Percentiles rank a stretch among this genome's conserved stretches.
phyloP scores from a whole-genome alignment of 1,284 basidiomycete species.

The Laetiporus sulphureus region DNA sequence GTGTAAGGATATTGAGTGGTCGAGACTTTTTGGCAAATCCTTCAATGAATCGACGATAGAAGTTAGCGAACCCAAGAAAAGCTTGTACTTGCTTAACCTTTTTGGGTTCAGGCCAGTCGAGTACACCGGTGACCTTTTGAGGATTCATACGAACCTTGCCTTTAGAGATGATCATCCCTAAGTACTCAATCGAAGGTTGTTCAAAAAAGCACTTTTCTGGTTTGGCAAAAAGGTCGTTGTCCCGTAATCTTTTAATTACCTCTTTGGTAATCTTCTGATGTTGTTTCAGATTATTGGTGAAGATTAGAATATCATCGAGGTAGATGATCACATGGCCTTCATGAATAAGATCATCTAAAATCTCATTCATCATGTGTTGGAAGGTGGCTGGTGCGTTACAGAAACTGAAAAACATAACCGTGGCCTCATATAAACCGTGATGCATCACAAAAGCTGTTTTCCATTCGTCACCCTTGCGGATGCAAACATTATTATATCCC shows the following conservation, averaged over 20 bases:
- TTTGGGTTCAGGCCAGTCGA: conserved; percentile 31
- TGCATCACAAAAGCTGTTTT: conserved; percentile 11
- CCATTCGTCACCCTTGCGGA: conserved; percentile 12
- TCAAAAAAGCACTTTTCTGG: conserved; percentile 32
- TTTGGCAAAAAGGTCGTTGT: conserved; percentile 25
- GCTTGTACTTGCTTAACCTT: conserved; percentile 21
- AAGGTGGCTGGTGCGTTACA: conserved; percentile 12
- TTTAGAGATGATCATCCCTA: conserved; percentile 29
- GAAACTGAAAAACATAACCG: conserved; percentile 12
- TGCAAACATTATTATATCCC: conserved; percentile 12
- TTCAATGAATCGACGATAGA: conserved; percentile 22
- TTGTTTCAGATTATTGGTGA: conserved; percentile 9
- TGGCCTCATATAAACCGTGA: conserved; percentile 9
- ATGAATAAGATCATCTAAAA: conserved; percentile 19
- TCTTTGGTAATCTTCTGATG: conserved; percentile 14
- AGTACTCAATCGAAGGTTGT: conserved; percentile 24
- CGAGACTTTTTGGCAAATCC: conserved; percentile 26
- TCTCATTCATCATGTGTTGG: conserved; percentile 12
- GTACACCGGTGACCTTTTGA: conserved; percentile 28
- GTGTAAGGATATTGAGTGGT: conserved; percentile 20
- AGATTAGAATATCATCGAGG: conserved; percentile 24
- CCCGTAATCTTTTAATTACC: conserved; percentile 26
- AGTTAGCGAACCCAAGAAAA: conserved; percentile 30
- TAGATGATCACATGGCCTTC: conserved; percentile 18
- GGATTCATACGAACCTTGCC: conserved; percentile 31